These are phyloP conservation scores for Fusarium clavum DNA, from an alignment of 2,329 filamentous ascomycete species.

Conservation along the genomic window DNA sequence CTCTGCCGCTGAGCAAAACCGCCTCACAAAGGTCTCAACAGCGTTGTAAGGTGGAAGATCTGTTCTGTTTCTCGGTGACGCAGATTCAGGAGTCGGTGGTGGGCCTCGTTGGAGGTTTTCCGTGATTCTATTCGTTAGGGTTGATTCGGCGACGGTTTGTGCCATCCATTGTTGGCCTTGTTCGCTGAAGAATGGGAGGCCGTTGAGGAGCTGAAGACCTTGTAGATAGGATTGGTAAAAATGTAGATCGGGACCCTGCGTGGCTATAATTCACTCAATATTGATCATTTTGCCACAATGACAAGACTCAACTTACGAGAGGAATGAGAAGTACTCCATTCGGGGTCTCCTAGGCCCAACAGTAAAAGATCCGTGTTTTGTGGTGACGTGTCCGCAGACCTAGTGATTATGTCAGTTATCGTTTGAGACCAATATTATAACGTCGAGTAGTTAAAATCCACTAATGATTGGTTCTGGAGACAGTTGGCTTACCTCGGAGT, in stretches of 20 bases:
- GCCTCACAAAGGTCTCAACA: background rate
- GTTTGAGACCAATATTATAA: no score
- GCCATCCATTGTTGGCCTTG: background rate
- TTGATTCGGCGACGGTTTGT: background rate
- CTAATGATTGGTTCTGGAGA: no score
- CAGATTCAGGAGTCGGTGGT: background rate
- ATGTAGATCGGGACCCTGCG: fast-evolving
- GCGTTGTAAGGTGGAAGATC: background rate
- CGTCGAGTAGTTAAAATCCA: no score
- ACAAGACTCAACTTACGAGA: background rate
- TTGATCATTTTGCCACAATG: no score
- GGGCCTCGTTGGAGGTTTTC: no score
- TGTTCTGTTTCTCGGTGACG: fast-evolving
- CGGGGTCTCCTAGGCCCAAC: fast-evolving
- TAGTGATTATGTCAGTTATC: background rate
- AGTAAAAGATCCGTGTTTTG: fast-evolving
- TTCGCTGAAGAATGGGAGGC: background rate
- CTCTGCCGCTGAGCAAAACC: background rate
- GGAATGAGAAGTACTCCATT: fast-evolving
- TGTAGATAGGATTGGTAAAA: background rate
- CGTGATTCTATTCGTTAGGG: background rate
- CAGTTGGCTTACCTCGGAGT: background rate
- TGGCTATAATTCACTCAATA: fast-evolving
- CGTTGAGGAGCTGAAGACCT: background rate
- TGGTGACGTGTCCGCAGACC: background rate